These are phyloP conservation scores for Obelidium mucronatum DNA, from an alignment of 192 early-diverging fungal genomes.

Conservation along the genomic window DNA sequence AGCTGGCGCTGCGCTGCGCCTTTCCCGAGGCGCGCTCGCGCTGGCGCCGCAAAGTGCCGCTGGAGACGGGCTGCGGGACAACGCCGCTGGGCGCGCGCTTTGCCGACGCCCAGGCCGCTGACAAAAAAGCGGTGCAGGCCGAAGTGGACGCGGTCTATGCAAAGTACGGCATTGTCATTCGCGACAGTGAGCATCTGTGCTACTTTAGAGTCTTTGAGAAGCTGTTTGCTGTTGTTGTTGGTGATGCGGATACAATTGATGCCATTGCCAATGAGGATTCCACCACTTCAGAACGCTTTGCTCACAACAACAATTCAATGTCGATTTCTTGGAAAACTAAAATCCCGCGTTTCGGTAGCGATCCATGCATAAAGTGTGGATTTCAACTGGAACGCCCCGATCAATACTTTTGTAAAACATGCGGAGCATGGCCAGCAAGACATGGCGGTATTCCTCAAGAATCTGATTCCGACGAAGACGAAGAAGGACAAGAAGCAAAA, in stretches of 20 bases:
- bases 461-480: background rate
- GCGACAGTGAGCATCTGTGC: slow-evolving; percentile 67
- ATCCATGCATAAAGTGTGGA: slow-evolving; percentile 69
- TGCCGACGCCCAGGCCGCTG: slow-evolving; percentile 26
- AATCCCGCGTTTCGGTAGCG: slow-evolving; percentile 48
- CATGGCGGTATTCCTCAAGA: slow-evolving; percentile 25
- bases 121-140: slow-evolving; percentile 24
- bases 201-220: slow-evolving; percentile 65
- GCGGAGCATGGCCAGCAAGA: slow-evolving; percentile 69
- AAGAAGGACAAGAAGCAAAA: no score
- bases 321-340: slow-evolving; percentile 1
- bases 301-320: background rate
- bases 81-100: slow-evolving; percentile 61
- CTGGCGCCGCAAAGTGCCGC: slow-evolving; percentile 71
- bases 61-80: slow-evolving; percentile 69
- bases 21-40: slow-evolving; percentile 68
- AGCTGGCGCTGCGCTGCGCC: slow-evolving; percentile 65
- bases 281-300: slow-evolving; percentile 9
- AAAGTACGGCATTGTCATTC: slow-evolving; percentile 60
- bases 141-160: slow-evolving; percentile 44
- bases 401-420: slow-evolving; percentile 68
- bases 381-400: slow-evolving; percentile 61
- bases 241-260: background rate
- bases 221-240: slow-evolving; percentile 45
- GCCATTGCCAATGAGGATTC: background rate